Base-by-base conservation (phyloP, 768 basidiomycete genomes). In the Boletus patriciae region DNA sequence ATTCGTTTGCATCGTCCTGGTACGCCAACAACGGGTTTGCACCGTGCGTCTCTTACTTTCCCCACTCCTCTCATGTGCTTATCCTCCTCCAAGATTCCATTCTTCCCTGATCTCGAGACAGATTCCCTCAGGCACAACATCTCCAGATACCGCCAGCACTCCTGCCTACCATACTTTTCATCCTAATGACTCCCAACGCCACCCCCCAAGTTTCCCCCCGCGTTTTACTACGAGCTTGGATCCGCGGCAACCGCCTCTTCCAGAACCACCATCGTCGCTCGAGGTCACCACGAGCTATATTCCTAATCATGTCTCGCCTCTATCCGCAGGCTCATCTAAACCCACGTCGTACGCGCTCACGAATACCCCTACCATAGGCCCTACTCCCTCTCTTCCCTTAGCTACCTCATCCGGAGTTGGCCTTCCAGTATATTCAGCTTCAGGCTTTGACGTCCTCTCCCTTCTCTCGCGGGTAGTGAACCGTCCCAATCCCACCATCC, bases 361-460 rank as follows among this genome's bases (percentile, higher is more conserved):
- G 29, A 47, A 21, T 52, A 18, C 38, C 45, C 34, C 38, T 40
- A 21, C 19, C 15, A 8, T 59, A 18, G 31, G 40, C 29, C 40
- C 47, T 16, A 16, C 46, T 8, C 37, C 46, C 7, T 23, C 55
- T 15, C 45, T 41, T 27, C 50, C 62, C 15, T n/a, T 70, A 52
- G 40, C 62, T 50, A 52, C 65, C 2, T 69, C 79, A 23, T 69
- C 79, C 6, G 49, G 75, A 3, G 52, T 71, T 13, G 65, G 65
- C 37, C 72, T 82, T 27, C 85, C 88, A 3, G 78, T 98, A 3
- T 99, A 99, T 74, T 94, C 93, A 2, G 77, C 86, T 1, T 89
- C 92, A 1, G 97, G 96, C 3, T 97, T 97, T 61, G 96, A 98
- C 70, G 78, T 95, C 47, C 76, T 98, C 45, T 83, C 87, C 29